These are phyloP conservation scores for Puccinia triticina DNA, from an alignment of 1,284 basidiomycete species.

Conservation along the genomic window DNA sequence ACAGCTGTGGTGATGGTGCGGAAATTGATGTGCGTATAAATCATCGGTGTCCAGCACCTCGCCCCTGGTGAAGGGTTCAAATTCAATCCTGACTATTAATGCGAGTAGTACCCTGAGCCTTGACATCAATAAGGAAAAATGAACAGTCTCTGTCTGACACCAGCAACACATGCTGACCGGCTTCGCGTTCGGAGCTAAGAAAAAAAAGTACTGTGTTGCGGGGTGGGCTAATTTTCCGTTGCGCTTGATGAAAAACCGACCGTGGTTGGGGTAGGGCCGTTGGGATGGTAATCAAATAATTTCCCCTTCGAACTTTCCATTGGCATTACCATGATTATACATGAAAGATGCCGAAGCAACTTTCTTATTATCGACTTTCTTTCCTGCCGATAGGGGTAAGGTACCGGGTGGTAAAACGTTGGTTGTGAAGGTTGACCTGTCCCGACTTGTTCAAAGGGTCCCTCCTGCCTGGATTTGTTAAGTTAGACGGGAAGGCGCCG, in stretches of 20 bases:
- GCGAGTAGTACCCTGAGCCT: constrained; percentile 15
- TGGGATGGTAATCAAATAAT: not conserved
- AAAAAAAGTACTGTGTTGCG: not conserved
- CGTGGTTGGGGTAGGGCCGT: not conserved
- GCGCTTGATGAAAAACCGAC: not conserved
- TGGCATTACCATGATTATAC: not conserved
- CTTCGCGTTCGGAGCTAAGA: not conserved
- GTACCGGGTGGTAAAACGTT: too few relatives aligned
- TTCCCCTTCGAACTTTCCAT: not conserved
- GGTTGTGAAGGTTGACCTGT: too few relatives aligned
- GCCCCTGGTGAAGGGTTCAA: constrained; percentile 1
- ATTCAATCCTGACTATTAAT: not conserved
- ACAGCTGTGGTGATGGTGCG: not conserved
- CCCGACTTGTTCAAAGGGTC: too few relatives aligned
- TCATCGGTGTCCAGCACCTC: constrained; percentile 16
- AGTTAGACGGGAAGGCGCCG: too few relatives aligned
- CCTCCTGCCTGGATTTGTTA: too few relatives aligned
- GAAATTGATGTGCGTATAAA: not conserved
- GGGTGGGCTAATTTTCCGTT: not conserved
- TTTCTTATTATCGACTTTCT: too few relatives aligned
- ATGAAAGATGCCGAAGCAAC: not conserved
- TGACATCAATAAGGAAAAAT: constrained; percentile 17
- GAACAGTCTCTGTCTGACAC: not conserved
- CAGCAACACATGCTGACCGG: not conserved
- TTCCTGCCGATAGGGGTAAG: not conserved